Evolutionary conservation across 2,329 filamentous ascomycete genomes (phyloP), one percentile per base, ranked within the genome.

Genomic region (Aspergillus japonicus): DNA sequence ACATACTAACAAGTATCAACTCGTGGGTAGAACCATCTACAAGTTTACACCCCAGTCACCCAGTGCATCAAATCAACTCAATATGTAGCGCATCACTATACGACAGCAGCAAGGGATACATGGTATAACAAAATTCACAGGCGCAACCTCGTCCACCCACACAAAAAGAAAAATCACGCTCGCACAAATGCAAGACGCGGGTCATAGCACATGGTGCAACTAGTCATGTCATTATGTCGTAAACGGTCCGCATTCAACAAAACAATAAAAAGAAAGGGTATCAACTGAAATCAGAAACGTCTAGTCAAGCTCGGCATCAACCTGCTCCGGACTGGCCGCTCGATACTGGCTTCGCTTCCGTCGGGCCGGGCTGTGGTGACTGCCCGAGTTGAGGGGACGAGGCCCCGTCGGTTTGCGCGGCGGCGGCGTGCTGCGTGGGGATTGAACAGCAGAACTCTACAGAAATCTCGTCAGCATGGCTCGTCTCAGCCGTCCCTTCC

Each of bases 381-480:
- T 71, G 55, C 67, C 66, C 50, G 75, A 76, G 19, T 72, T 76
- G 52, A 81, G 72, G 8, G 80, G 80, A 58, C 80, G 77, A 56
- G 80, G 80, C 8, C 80, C 80, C 11, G 79, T 81, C 42, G 79
- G 80, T 67, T 80, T 81, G 54, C 80, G 75, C 51, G 74, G 70
- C 26, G 75, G 73, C 12, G 71, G 70, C 16, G 63, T 66, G 56
- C 60, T 71, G 55, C 68, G 69, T 16, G 72, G 73, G 47, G 76
- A 73, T 11, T 65, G 66, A 59, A 75, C 69, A 24, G 68, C 66
- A 53, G 72, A 73, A 61, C 65, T 68, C 73, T 75, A 57, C 33
- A 53, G 24, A 54, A 39, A 54, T 33, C 47, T 54, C 19, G 52
- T 54, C 52, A 54, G 52, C 24, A 54, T 54, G 24, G 26, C 33